Conservation (phyloP, 2,329 filamentous ascomycete genomes). For the Cladophialophora yegresii region DNA sequence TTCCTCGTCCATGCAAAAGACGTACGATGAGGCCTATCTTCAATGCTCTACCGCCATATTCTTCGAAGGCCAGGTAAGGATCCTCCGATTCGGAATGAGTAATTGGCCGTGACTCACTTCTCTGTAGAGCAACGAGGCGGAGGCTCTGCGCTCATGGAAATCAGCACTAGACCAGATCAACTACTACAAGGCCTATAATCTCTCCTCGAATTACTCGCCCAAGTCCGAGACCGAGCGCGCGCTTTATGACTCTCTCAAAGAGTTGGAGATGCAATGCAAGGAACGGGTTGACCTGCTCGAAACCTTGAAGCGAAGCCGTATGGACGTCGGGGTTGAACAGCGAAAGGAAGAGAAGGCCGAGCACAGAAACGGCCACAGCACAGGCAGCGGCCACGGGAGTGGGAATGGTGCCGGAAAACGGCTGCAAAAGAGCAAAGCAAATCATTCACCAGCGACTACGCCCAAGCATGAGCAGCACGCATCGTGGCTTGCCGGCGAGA, state of each 20-base stretch:
- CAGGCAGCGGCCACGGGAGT: conserved; percentile 6
- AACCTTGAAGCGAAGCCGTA: conserved; percentile 68
- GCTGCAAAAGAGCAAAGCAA: conserved; percentile 33
- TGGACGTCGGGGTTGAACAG: conserved; percentile 40
- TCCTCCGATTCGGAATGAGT: background rate
- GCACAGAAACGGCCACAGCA: conserved; percentile 4
- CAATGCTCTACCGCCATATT: conserved; percentile 95
- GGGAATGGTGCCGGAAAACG: conserved; percentile 26
- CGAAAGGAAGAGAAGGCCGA: conserved; percentile 32
- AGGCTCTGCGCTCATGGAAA: conserved; percentile 89
- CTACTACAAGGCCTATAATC: conserved; percentile 76
- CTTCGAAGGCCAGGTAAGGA: conserved; percentile 81
- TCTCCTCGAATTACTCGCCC: conserved; percentile 68
- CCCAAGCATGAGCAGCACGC: conserved; percentile 18
- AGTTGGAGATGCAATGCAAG: conserved; percentile 88
- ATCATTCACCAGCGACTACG: conserved; percentile 26
- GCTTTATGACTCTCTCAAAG: conserved; percentile 74
- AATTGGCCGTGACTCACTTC: conserved; percentile 3
- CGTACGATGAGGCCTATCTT: conserved; percentile 94
- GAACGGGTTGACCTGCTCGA: conserved; percentile 88
- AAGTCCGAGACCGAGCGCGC: conserved; percentile 81
- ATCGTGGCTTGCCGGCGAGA: conserved; percentile 74
- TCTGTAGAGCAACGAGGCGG: conserved; percentile 77
- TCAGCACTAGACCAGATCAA: conserved; percentile 85
- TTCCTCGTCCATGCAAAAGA: conserved; percentile 83